Evolutionary conservation across 441 rosid species (phyloP), one percentile per base, ranked within the genome.

Genomic region (Metrosideros polymorpha): DNA sequence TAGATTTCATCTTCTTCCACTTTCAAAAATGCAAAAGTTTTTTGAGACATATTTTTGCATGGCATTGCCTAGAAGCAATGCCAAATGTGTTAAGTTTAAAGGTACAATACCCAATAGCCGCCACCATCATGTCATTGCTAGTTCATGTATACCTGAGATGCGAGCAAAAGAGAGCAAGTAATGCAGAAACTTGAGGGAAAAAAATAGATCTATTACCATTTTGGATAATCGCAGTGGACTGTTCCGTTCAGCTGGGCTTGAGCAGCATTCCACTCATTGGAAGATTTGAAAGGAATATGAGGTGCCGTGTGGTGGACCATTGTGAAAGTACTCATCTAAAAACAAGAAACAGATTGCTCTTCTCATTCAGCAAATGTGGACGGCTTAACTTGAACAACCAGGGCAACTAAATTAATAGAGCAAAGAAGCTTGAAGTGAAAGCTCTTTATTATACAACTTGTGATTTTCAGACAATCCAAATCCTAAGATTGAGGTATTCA

Each of bases 281-380:
- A 89, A 84, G 91, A 85, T 90, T 95, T 97, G 91, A 96, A 96
- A 82, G 99, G 96, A 88, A 97, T 95, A 71, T 94, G 97, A 29
- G 99, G 98, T 84, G 99, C 98, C 1, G 99, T 95, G 90, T 95
- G 99, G 92, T 96, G 98, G 86, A 97, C 98, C 98, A 96, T 96
- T 35, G 99, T 97, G 92, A 95, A 97, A 77, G 98, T 97, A 88
- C 99, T 97, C 98, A 96, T 96, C 99, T 97, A 85, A 53, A 89
- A 85, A 85, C 14, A 50, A 54, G 54, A 88, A 84, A 84, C 2
- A 75, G 56, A 32, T 39, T 35, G 82, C 43, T 85, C 45, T 85
- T 25, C 35, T 53, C 47, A 66, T 1, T 66, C 47, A 66, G 45
- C 45, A 66, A 61, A 29, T 29, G n/a, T 0, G 5, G 45, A 66